Base-by-base conservation (phyloP, 805 yeast genomes). In the Wickerhamiella cacticola region DNA sequence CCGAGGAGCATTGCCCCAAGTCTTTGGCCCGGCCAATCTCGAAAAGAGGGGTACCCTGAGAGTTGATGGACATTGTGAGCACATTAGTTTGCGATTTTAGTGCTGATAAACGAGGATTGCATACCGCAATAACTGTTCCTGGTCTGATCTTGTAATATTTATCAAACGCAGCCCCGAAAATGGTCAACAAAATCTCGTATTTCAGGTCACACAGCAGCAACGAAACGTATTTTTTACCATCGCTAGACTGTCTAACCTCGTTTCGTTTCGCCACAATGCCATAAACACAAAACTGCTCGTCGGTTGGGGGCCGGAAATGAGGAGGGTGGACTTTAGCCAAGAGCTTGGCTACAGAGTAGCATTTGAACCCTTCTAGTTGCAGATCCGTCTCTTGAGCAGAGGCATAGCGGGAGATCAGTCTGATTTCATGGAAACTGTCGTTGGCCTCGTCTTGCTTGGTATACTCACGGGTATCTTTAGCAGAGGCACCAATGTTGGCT, bases 241-340 rank as follows among this genome's bases (percentile, higher is more conserved):
- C 41, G 24, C 54, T 56, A 40, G 59, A 60, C 26, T 65, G 61
- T 52, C 71, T 68, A 2, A 80, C 70, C 6, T 69, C 74, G 3
- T 78, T 66, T 57, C 86, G 86, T 18, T 60, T 57, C 3, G 76
- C 66, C 0, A 88, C 67, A 2, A 83, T 69, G 1, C 94, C 96
- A n/a, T 80, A 57, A 1, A 79, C 72, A n/a, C 80, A 79, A 82
- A 86, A 87, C 59, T 88, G 87, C 2, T 80, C 64, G 56, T 80
- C 79, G 1, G 65, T 64, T 0, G 95, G 95, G 41, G 82, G 82
- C 5, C 64, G 59, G 58, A 74, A 87, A 18, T 74, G 68, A 0
- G 95, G 92, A 1, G 92, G 80, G 24, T 61, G 54, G 1, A 87
- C 77, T 53, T 79, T 77, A 1, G 85, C 80, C 54, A 76, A 70